Conservation (phyloP, 169 alveolate genomes). For the Cyclospora cayetanensis region DNA sequence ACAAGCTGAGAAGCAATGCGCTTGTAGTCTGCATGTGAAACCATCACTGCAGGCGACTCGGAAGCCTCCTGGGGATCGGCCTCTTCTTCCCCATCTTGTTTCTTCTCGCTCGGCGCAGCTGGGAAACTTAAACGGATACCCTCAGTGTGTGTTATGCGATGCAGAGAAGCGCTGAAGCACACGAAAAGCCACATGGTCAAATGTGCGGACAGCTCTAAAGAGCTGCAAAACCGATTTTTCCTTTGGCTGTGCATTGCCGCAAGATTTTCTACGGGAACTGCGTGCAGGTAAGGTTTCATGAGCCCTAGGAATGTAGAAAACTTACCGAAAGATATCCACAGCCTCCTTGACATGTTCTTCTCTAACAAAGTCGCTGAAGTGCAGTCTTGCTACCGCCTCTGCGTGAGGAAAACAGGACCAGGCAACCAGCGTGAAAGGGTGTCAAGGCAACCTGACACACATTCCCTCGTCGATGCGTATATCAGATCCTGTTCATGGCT, state of each 20-base stretch:
- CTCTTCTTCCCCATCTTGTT: background rate
- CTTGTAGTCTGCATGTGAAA: constrained; percentile 50
- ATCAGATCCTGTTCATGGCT: too few species aligned
- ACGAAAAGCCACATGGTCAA: background rate
- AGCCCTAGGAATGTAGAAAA: too few species aligned
- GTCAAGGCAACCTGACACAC: background rate
- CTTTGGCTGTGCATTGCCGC: background rate
- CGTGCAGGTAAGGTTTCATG: too few species aligned
- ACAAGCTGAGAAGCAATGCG: constrained; percentile 44
- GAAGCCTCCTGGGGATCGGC: background rate
- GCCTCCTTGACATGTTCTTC: constrained; percentile 61
- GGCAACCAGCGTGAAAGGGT: background rate
- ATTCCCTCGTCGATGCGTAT: too few species aligned
- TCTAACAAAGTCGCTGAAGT: constrained; percentile 54
- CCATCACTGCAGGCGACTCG: background rate
- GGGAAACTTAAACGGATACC: background rate
- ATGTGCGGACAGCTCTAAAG: background rate
- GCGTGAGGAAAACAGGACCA: background rate
- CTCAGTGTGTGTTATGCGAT: constrained; percentile 49
- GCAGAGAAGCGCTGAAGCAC: constrained; percentile 41
- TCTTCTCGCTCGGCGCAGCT: background rate
- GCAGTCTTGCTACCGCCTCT: constrained; percentile 69
- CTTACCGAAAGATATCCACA: constrained; percentile 21
- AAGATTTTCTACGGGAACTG: too few species aligned
- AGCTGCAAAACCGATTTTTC: background rate